Evolutionary conservation across 2,329 filamentous ascomycete genomes (phyloP), one percentile per base, ranked within the genome.

Genomic region (Nemania sp.): DNA sequence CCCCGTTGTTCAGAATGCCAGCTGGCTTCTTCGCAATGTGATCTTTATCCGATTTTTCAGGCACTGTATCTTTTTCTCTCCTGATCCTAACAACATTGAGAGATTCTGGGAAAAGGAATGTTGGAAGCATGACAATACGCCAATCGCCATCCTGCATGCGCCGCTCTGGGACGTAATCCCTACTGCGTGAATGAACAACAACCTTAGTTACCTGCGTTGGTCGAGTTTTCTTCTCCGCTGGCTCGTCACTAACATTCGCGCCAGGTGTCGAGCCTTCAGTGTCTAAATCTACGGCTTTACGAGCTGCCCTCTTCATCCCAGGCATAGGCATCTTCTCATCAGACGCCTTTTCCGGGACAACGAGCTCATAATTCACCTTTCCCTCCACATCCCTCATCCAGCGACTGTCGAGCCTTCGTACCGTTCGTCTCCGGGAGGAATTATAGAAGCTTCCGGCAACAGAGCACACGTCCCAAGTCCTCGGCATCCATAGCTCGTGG

Each of bases 321-420:
- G n/a, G n/a, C n/a, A n/a, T n/a, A n/a, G n/a, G n/a, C 34, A 37
- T 39, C 33, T 44, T 51, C 8, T 20, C 22, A 3, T 7, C n/a
- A 2, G 24, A 40, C 9, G 33, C 0, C 15, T 5, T 24, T 6
- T 11, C 24, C 19, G 23, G 33, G 24, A 30, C 40, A 7, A n/a
- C 7, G 12, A 51, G 17, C 17, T 24, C 49, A 23, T 51, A 51
- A n/a, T 41, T 51, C 12, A 39, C 31, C 12, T 12, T 41, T 5
- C 48, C 48, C 24, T 51, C 33, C 23, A 17, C 24, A 11, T 51
- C 49, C 24, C 49, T 44, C 9, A 51, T 51, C 49, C 49, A 51
- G 15, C 49, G 49, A n/a, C 45, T 33, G 9, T 51, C 49, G 6
- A 51, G 40, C 9, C 49, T 45, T 51, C 49, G 40, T 14, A 45